A percentile compares a stretch with the other conserved stretches of the same genome.
Evolutionary conservation across 2,329 filamentous ascomycete species (phyloP).

Genomic region (Ascochyta clinopodiicola): DNA sequence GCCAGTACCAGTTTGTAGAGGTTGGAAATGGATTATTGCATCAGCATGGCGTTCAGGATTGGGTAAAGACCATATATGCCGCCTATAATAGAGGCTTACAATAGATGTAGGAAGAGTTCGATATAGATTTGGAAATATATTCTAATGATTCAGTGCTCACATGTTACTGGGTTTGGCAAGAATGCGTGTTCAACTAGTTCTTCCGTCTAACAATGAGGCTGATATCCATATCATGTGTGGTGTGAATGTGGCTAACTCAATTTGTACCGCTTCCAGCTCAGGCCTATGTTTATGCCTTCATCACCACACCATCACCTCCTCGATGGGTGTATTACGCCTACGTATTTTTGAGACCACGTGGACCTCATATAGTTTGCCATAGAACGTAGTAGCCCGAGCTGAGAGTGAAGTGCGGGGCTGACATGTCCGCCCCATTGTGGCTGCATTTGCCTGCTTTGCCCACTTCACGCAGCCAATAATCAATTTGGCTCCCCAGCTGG

Average conservation of each 20-base stretch:
- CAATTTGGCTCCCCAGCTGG: too few species aligned
- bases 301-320: neutral
- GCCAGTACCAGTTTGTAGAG: constrained; percentile 4
- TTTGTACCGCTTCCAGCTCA: too few species aligned
- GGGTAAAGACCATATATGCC: neutral
- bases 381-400: too few species aligned
- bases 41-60: constrained; percentile 10
- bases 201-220: too few species aligned
- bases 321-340: too few species aligned
- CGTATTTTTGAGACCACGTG: too few species aligned
- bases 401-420: neutral
- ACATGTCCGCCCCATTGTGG: neutral
- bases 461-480: neutral
- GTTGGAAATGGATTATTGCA: neutral
- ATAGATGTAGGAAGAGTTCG: neutral
- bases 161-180: too few species aligned
- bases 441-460: neutral
- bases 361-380: too few species aligned
- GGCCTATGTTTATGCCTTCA: neutral
- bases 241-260: too few species aligned
- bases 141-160: too few species aligned
- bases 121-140: neutral
- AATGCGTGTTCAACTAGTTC: too few species aligned
- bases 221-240: too few species aligned
- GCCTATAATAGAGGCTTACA: neutral